These are phyloP conservation scores for Nigrograna mackinnonii DNA, from an alignment of 2,329 filamentous ascomycete genomes.

Conservation along the genomic window DNA sequence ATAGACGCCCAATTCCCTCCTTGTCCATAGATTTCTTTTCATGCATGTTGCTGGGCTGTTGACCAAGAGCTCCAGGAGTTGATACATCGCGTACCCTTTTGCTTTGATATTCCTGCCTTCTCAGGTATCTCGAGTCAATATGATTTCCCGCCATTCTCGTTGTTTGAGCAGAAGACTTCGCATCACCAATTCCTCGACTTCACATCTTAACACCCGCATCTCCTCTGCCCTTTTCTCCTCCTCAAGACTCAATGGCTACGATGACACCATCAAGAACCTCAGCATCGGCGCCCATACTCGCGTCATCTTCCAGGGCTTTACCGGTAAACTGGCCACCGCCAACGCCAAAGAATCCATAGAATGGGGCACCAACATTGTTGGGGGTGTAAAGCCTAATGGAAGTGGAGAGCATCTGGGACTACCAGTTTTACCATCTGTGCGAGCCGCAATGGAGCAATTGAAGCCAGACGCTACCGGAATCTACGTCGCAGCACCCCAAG, in stretches of 20 bases:
- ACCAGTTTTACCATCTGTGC: slow-evolving; percentile 71
- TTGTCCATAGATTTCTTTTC: no score
- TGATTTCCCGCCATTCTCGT: slow-evolving; percentile 12
- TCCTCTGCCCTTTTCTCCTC: slow-evolving; percentile 31
- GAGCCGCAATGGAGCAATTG: slow-evolving; percentile 68
- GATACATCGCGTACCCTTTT: no score
- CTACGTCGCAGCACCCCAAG: slow-evolving; percentile 77
- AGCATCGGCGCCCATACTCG: slow-evolving; percentile 68
- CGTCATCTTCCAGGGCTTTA: slow-evolving; percentile 74
- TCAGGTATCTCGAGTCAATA: no score
- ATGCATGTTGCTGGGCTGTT: no score
- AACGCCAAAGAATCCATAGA: slow-evolving; percentile 76
- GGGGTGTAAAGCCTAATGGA: slow-evolving; percentile 73
- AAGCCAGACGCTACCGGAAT: slow-evolving; percentile 79
- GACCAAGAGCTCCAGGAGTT: no score
- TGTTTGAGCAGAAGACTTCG: slow-evolving; percentile 8
- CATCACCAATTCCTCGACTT: not conserved
- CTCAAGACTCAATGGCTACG: slow-evolving; percentile 49
- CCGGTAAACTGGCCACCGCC: slow-evolving; percentile 69
- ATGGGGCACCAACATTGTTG: slow-evolving; percentile 81
- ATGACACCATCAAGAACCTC: slow-evolving; percentile 67
- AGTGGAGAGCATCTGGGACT: slow-evolving; percentile 73
- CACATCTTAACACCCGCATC: slow-evolving; percentile 5
- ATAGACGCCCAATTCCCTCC: no score
- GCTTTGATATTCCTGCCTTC: no score